phyloP scores from a whole-genome alignment of 805 yeast species.

The Ogataea parapolymorpha region DNA sequence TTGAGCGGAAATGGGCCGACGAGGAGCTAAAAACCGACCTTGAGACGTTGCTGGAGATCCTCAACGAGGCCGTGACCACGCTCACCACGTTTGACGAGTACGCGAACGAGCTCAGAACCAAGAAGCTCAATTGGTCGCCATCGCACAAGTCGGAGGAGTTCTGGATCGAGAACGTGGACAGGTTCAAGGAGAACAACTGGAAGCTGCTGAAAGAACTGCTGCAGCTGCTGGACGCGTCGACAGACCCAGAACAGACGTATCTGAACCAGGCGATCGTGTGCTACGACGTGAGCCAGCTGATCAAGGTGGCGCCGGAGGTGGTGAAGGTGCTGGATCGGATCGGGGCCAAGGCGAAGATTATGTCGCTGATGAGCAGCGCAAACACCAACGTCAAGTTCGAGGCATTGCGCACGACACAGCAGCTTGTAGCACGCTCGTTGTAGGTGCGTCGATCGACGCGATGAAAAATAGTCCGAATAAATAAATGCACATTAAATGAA shows the following conservation, averaged over 20 bases:
- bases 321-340: slow-evolving; percentile 48
- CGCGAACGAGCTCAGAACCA: slow-evolving; percentile 75
- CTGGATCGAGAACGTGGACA: slow-evolving; percentile 78
- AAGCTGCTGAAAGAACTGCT: slow-evolving; percentile 64
- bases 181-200: slow-evolving; percentile 78
- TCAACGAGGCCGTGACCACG: slow-evolving; percentile 69
- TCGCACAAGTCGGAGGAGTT: slow-evolving; percentile 86
- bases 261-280: slow-evolving; percentile 56
- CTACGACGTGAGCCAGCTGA: slow-evolving; percentile 61
- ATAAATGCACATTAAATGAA: neutral
- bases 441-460: slow-evolving; percentile 11
- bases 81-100: slow-evolving; percentile 94
- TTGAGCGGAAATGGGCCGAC: slow-evolving; percentile 91
- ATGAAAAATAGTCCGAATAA: no score
- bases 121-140: slow-evolving; percentile 82
- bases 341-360: slow-evolving; percentile 73
- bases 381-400: slow-evolving; percentile 90
- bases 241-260: slow-evolving; percentile 29
- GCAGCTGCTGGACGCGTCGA: slow-evolving; percentile 40
- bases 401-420: slow-evolving; percentile 94
- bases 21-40: slow-evolving; percentile 83
- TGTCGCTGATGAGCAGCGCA: slow-evolving; percentile 76
- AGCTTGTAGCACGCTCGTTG: slow-evolving; percentile 80
- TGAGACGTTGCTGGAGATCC: slow-evolving; percentile 49
- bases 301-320: slow-evolving; percentile 61